Percentiles rank a stretch among this genome's conserved stretches.
phyloP scores from a whole-genome alignment of 139 green algal species.

The Trebouxia sp. region DNA sequence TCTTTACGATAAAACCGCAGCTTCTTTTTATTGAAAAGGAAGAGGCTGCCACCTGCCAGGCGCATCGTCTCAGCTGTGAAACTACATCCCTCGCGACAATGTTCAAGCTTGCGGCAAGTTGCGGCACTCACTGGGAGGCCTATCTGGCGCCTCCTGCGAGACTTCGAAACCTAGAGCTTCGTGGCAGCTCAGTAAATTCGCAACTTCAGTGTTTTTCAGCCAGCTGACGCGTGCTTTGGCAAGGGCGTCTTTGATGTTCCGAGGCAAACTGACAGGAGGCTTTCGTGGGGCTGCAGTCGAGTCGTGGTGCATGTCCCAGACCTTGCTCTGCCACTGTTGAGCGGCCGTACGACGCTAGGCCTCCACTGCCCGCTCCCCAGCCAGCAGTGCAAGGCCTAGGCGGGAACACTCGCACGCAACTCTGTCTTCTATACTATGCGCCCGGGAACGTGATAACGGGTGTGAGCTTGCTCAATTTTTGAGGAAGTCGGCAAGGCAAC shows the following conservation, averaged over 20 bases:
- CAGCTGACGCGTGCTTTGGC: constrained; percentile 31
- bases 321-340: not conserved
- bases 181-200: constrained; percentile 45
- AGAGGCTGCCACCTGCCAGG: constrained; percentile 65
- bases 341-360: no score
- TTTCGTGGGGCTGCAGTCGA: not conserved
- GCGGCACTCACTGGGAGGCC: constrained; percentile 41
- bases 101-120: not conserved
- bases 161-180: constrained; percentile 27
- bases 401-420: no score
- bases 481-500: no score
- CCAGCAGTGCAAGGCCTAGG: no score
- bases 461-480: no score
- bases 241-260: constrained; percentile 21
- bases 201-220: constrained; percentile 56
- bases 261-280: not conserved
- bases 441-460: no score
- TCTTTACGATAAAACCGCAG: constrained; percentile 75
- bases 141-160: constrained; percentile 32
- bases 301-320: constrained; percentile 2
- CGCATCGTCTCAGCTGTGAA: not conserved
- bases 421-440: no score
- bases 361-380: no score
- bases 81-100: not conserved
- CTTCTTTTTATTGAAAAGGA: constrained; percentile 63